phyloP scores from a whole-genome alignment of 1,139 yeast genomes.

The Saccharomyces uvarum region DNA sequence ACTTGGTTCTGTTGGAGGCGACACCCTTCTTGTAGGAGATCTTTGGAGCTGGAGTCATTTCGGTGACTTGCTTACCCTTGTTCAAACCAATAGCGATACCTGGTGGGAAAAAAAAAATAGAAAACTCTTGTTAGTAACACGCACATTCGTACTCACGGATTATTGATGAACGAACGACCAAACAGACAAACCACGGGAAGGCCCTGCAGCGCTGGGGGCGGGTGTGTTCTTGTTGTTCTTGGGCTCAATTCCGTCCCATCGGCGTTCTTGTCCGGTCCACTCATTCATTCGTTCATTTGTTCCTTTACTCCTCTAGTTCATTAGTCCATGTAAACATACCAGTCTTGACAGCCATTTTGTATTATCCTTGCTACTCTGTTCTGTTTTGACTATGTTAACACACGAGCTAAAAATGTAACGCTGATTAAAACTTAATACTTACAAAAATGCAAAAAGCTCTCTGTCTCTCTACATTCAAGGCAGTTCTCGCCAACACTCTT shows the following conservation, averaged over 20 bases:
- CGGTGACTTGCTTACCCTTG: conserved; percentile 97
- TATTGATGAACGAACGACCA: not conserved
- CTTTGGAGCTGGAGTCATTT: conserved; percentile 90
- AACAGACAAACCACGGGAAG: not conserved
- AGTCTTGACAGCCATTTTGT: conserved; percentile 30
- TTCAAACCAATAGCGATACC: conserved; percentile 98
- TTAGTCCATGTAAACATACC: conserved; percentile 17
- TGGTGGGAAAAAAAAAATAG: conserved; percentile 20
- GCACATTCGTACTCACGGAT: not conserved
- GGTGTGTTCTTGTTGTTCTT: not conserved
- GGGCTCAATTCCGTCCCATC: not conserved
- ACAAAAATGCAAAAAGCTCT: not conserved
- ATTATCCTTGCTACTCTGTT: not conserved
- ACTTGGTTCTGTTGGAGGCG: conserved; percentile 88
- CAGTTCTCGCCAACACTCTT: not conserved
- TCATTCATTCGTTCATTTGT: not conserved
- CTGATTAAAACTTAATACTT: not conserved
- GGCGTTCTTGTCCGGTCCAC: not conserved
- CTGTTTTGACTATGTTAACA: not conserved
- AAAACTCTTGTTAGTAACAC: not conserved
- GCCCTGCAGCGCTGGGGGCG: not conserved
- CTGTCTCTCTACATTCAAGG: not conserved
- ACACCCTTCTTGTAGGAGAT: conserved; percentile 97
- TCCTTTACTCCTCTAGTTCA: not conserved
- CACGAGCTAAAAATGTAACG: not conserved